phyloP scores from a whole-genome alignment of 2,329 filamentous ascomycete species.

The Epichloe scottii region DNA sequence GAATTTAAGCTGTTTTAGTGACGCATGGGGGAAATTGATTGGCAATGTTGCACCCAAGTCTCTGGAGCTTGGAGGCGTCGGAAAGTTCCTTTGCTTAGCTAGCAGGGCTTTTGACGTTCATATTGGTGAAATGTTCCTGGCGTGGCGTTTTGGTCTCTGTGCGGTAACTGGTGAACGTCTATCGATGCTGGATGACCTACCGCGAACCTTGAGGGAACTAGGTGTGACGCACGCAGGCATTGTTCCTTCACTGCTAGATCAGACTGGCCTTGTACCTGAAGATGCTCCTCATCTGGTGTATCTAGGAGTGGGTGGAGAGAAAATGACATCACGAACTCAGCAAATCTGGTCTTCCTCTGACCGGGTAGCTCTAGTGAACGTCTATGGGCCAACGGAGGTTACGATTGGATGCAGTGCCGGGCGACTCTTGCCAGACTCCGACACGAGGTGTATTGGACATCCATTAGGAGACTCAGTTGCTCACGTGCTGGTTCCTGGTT shows the following conservation, averaged over 20 bases:
- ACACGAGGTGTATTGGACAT: constrained; percentile 10
- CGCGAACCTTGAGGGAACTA: constrained; percentile 32
- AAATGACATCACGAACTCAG: constrained; percentile 34
- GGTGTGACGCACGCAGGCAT: constrained; percentile 52
- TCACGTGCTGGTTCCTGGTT: constrained; percentile 6
- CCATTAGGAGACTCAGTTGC: constrained; percentile 9
- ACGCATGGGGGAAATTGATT: background rate
- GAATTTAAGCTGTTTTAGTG: constrained; percentile 25
- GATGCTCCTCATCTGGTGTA: constrained; percentile 50
- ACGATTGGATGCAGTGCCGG: constrained; percentile 41
- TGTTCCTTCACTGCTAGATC: constrained; percentile 48
- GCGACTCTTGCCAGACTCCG: constrained; percentile 6
- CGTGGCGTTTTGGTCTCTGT: constrained; percentile 3
- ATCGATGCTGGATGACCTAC: constrained; percentile 18
- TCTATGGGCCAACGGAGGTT: constrained; percentile 50
- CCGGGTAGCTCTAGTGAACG: constrained; percentile 10
- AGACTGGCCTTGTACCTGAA: constrained; percentile 37
- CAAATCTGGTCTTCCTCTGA: background rate
- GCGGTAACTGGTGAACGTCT: background rate
- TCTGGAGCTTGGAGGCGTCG: constrained; percentile 10
- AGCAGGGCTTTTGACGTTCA: constrained; percentile 15
- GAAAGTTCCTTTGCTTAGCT: constrained; percentile 14
- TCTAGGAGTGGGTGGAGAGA: constrained; percentile 55
- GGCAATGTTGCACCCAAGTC: background rate
- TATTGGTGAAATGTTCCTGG: constrained; percentile 13